These are phyloP conservation scores for Misopates orontium DNA, from an alignment of 257 asterid species.

Conservation along the genomic window DNA sequence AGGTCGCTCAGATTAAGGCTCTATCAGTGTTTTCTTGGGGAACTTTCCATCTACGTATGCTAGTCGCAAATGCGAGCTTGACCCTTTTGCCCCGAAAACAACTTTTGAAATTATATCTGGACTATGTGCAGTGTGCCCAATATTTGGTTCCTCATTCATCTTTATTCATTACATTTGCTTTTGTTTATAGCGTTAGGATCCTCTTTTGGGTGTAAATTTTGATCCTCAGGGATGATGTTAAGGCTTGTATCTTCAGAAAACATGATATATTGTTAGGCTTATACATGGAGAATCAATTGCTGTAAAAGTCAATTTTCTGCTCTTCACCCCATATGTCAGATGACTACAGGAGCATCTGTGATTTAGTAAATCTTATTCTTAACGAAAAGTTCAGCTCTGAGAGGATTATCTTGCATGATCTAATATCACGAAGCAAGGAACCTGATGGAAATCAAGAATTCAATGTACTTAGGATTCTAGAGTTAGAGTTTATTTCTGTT, in stretches of 20 bases:
- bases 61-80: slow-evolving; percentile 6
- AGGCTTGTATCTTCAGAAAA: slow-evolving; percentile 10
- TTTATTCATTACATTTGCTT: background rate
- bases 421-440: background rate
- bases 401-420: background rate
- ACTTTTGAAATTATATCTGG: slow-evolving; percentile 3
- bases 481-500: too few relatives aligned
- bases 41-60: background rate
- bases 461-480: too few relatives aligned
- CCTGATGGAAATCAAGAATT: background rate
- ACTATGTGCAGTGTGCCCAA: background rate
- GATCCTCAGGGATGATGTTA: background rate
- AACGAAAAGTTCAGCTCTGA: background rate
- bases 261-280: background rate
- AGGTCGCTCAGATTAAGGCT: background rate
- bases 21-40: background rate
- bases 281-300: background rate
- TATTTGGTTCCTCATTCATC: slow-evolving; percentile 2
- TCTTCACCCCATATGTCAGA: background rate
- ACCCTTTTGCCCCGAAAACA: background rate
- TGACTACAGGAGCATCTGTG: background rate
- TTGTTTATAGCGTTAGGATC: background rate
- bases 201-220: background rate
- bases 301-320: background rate
- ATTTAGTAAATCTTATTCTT: background rate